Evolutionary conservation across 2,329 filamentous ascomycete genomes (phyloP), one percentile per base, ranked within the genome.

Genomic region (Juglanconis juglandina): DNA sequence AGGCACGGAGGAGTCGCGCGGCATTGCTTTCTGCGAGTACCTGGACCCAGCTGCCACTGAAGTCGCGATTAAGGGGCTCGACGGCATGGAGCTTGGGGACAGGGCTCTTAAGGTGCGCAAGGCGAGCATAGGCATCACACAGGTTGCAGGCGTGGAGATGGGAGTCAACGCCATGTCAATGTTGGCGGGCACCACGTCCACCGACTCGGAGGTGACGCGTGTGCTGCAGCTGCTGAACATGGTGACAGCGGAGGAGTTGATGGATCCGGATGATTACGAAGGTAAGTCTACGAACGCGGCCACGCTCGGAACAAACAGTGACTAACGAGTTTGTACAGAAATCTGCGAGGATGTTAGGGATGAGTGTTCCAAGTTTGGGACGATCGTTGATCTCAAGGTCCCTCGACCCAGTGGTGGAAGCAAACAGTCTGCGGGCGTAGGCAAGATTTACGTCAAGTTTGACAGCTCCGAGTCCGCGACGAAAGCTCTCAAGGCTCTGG

Each of bases 381-480:
- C 81, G 54, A 85, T 99, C 34, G 66, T 92, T 47, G 90, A 92
- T n/a, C 79, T 98, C 75, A 99, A 99, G 80, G 88, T 99, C 61
- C 95, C 95, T 4, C 86, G 95, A 62, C 94, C 95, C 2, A 87
- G 85, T 30, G 90, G 91, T 67, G 92, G 91, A 53, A 91, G 87
- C 73, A 87, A 92, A 68, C 89, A 95, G 72, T 91, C 89, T 30
- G 85, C 91, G 35, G 95, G 95, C 51, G 92, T 99, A 30, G 95
- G 95, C 72, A 99, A 98, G 82, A 98, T 99, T 67, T 99, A 89
- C 72, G 88, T 99, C 79, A 98, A 97, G 74, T 99, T 92, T 71
- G 91, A 95, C 65, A 85, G 81, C 3, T 78, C 84, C 2, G 91
- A 92, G 54, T 86, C 88, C 8, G 91, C 94, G 24, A 88, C 90